phyloP scores from a whole-genome alignment of 768 basidiomycete species.

The Udeniomyces megalosporus region DNA sequence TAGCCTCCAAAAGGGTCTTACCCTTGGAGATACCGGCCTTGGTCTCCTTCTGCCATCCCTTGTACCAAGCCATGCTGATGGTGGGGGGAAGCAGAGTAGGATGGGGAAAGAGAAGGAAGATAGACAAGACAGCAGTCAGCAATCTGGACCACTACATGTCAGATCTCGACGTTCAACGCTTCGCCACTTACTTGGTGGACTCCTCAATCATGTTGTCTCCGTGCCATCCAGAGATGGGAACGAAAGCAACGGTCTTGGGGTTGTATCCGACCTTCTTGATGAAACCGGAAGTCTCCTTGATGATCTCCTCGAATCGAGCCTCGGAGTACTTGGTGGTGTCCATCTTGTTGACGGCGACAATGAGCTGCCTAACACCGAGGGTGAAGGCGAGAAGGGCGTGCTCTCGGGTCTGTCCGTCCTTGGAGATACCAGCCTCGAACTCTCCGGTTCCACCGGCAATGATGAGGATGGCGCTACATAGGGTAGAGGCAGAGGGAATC shows the following conservation, averaged over 20 bases:
- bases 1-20: slow-evolving; percentile 98
- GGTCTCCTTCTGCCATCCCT: slow-evolving; percentile 96
- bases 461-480: slow-evolving; percentile 84
- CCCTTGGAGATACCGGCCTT: slow-evolving; percentile 89
- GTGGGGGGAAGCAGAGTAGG: slow-evolving; percentile 12
- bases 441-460: slow-evolving; percentile 99
- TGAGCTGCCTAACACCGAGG: slow-evolving; percentile 98
- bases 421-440: slow-evolving; percentile 99
- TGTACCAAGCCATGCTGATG: slow-evolving; percentile 93
- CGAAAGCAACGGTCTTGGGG: slow-evolving; percentile 95
- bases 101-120: neutral
- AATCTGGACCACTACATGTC: no score
- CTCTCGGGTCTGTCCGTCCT: slow-evolving; percentile 99
- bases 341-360: slow-evolving; percentile 99
- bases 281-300: slow-evolving; percentile 94
- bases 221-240: slow-evolving; percentile 99
- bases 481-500: no score
- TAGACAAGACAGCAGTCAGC: neutral
- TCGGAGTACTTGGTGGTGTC: slow-evolving; percentile 99
- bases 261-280: slow-evolving; percentile 99
- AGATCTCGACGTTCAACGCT: neutral
- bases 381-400: slow-evolving; percentile 99
- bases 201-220: slow-evolving; percentile 99
- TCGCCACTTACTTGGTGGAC: slow-evolving; percentile 61
- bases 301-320: slow-evolving; percentile 92